Evolutionary conservation across 148 eudicot genomes (phyloP).

Genomic region (Nepenthes gracilis): DNA sequence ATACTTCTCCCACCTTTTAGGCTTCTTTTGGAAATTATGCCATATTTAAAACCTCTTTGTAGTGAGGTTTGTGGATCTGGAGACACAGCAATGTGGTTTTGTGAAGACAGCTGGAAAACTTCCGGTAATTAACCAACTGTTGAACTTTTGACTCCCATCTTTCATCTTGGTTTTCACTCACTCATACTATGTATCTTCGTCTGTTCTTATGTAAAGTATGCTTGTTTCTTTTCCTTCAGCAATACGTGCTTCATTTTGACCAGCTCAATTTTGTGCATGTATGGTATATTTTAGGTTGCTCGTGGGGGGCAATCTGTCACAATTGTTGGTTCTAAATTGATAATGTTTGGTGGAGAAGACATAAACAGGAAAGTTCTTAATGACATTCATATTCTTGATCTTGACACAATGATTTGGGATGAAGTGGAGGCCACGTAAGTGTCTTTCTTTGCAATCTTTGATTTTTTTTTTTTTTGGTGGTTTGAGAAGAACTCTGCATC

Average conservation of each 20-base stretch:
- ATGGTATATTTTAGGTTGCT: conserved; percentile 44
- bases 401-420: conserved; percentile 77
- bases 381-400: conserved; percentile 68
- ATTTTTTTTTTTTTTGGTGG: neutral
- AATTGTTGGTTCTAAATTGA: conserved; percentile 64
- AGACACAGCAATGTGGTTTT: conserved; percentile 45
- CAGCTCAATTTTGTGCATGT: neutral
- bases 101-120: conserved; percentile 66
- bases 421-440: conserved; percentile 63
- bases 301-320: conserved; percentile 82
- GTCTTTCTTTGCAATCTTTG: conserved; percentile 5
- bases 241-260: neutral
- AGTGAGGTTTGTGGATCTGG: conserved; percentile 69
- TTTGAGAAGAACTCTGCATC: conserved; percentile 13
- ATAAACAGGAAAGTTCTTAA: conserved; percentile 44
- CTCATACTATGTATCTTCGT: neutral
- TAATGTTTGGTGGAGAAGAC: conserved; percentile 97
- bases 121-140: conserved; percentile 27
- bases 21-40: conserved; percentile 7
- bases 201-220: neutral
- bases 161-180: neutral
- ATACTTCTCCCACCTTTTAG: neutral
- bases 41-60: conserved; percentile 9
- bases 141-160: neutral
- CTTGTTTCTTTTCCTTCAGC: neutral